These are phyloP conservation scores for Tagetes erecta DNA, from an alignment of 129 eudicot species.

Conservation along the genomic window DNA sequence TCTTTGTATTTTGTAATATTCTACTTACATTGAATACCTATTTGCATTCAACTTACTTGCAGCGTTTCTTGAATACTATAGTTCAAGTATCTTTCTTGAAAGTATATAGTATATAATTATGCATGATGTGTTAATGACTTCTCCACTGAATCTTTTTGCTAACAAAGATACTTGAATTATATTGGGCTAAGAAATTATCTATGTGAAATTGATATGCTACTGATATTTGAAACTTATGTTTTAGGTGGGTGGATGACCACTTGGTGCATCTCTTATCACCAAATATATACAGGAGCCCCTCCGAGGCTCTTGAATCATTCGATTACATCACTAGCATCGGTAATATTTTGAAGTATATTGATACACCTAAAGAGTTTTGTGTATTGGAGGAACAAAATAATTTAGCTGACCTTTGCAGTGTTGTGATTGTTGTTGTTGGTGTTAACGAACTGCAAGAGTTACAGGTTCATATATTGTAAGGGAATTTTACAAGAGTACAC, in stretches of 20 bases:
- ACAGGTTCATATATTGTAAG: too few relatives aligned
- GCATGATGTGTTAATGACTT: too few relatives aligned
- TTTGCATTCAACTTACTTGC: constrained; percentile 4
- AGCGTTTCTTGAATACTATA: constrained; percentile 78
- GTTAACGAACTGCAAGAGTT: too few relatives aligned
- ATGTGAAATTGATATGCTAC: not conserved
- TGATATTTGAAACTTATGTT: constrained; percentile 17
- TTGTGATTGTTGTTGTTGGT: too few relatives aligned
- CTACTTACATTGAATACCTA: not conserved
- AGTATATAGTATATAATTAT: not conserved
- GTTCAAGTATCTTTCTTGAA: constrained; percentile 44
- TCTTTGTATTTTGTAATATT: not conserved
- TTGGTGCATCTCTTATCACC: constrained; percentile 95
- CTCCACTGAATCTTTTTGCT: too few relatives aligned
- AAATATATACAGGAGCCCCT: constrained; percentile 77
- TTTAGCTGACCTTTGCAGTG: not conserved
- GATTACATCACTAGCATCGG: constrained; percentile 88
- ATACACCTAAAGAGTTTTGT: not conserved
- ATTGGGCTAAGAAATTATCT: too few relatives aligned
- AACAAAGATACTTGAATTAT: not conserved
- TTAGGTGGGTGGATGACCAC: constrained; percentile 96
- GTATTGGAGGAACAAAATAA: too few relatives aligned
- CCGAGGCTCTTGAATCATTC: constrained; percentile 95
- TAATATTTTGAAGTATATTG: constrained; percentile 26
- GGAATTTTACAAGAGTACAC: too few relatives aligned